A percentile compares a stretch with the other conserved stretches of the same genome.
Evolutionary conservation across 179 eudicot genomes (phyloP).

Genomic region (Heliamphora pulchella): DNA sequence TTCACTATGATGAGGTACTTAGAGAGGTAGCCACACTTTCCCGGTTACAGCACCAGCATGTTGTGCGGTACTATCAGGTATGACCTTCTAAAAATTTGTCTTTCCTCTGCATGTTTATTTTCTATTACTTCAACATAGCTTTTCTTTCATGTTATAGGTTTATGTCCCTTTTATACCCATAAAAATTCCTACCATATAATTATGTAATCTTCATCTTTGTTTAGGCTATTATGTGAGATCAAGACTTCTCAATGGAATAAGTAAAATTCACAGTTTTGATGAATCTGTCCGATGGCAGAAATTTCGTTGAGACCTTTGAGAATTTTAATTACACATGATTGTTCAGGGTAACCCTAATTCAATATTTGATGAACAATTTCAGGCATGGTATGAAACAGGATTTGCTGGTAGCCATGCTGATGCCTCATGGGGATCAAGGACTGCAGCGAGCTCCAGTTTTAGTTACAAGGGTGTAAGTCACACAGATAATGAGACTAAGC

Average conservation of each 20-base stretch:
- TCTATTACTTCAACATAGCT: neutral
- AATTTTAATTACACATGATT: neutral
- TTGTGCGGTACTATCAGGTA: slow-evolving; percentile 98
- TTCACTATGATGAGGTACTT: slow-evolving; percentile 17
- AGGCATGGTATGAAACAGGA: slow-evolving; percentile 99
- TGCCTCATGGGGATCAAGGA: slow-evolving; percentile 55
- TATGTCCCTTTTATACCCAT: too few species aligned
- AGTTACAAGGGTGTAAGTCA: slow-evolving; percentile 51
- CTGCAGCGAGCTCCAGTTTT: slow-evolving; percentile 55
- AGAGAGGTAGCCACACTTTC: slow-evolving; percentile 99
- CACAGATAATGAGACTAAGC: slow-evolving; percentile 43
- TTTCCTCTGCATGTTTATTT: slow-evolving; percentile 1
- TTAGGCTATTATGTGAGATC: neutral
- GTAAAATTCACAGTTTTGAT: neutral
- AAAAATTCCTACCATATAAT: neutral
- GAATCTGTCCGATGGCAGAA: neutral
- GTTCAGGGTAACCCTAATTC: neutral
- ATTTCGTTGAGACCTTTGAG: neutral
- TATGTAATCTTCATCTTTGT: neutral
- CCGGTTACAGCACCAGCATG: slow-evolving; percentile 95
- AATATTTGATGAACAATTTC: slow-evolving; percentile 23
- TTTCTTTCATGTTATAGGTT: slow-evolving; percentile 1
- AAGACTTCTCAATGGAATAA: neutral
- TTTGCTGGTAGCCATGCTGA: slow-evolving; percentile 43
- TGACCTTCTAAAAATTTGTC: neutral